Evolutionary conservation across 805 yeast species (phyloP), one percentile per base, ranked within the genome.

Genomic region (Candida maltosa): DNA sequence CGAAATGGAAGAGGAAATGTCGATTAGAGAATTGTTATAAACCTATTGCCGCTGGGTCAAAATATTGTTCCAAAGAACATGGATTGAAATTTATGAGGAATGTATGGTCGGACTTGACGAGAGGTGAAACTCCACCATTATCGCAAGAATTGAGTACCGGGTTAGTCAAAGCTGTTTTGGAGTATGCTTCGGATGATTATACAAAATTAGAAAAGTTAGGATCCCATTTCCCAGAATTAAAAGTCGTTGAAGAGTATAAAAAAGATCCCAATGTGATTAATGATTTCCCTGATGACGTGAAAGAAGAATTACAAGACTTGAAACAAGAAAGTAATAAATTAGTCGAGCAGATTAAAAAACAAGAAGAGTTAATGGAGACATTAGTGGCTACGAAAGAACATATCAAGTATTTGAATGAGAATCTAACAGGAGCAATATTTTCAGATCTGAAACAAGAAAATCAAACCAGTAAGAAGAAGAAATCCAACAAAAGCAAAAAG

Each of bases 1-100:
- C 91, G 0, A 43, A 70, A 11, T 88, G 91, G 91, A 83, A 82
- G 55, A 70, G 83, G 26, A 83, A 83, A 49, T 88, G 97, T 53
- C 68, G 91, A 18, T 35, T 83, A 9, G 50, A 55, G 1, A 54
- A 51, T 1, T 88, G 97, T 51, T 69, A 48, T 32, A 62, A 69
- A 26, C 82, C 88, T 0, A 75, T 79, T 4, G 58, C 52, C 1
- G 47, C 51, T 16, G 56, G 46, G n/a, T 48, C 87, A 22, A 87
- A 88, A 54, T 88, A 84, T 52, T 88, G 97, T 53, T 60, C 77
- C 11, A 71, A 69, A 15, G 84, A 75, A 17, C 95, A 89, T 56
- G 96, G 95, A 4, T 37, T 23, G 33, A 51, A 31, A 40, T 81
- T 57, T 42, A 60, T 75, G 57, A 50, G 46, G 30, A 41, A 45